A percentile compares a stretch with the other conserved stretches of the same genome.
Evolutionary conservation across 257 asterid species (phyloP).

Genomic region (Euphrasia confusa): DNA sequence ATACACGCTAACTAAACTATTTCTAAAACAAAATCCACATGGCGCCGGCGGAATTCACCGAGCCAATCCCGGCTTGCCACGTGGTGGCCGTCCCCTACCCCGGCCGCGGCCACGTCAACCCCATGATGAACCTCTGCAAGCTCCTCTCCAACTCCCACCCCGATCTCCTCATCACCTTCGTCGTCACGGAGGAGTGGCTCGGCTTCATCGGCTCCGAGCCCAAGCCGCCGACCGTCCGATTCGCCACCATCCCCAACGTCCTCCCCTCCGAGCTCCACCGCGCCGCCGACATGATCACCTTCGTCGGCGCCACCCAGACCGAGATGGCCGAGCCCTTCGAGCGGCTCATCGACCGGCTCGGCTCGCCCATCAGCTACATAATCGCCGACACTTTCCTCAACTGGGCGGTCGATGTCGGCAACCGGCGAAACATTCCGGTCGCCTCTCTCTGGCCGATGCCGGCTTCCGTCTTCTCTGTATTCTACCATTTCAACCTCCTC

Average conservation of each 20-base stretch:
- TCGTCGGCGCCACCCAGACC: conserved; percentile 50
- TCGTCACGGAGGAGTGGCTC: conserved; percentile 72
- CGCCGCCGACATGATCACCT: conserved; percentile 45
- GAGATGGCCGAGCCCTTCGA: conserved; percentile 62
- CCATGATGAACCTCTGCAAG: conserved; percentile 62
- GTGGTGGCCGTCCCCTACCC: conserved; percentile 78
- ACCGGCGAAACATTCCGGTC: conserved; percentile 61
- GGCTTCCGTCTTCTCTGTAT: conserved; percentile 44
- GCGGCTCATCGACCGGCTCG: conserved; percentile 42
- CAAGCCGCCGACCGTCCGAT: conserved; percentile 39
- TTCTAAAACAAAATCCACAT: conserved; percentile 6
- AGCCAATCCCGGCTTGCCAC: conserved; percentile 33
- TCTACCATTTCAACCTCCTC: conserved; percentile 48
- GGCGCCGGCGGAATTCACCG: conserved; percentile 24
- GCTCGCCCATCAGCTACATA: conserved; percentile 29
- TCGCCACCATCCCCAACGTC: conserved; percentile 66
- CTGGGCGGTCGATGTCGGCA: conserved; percentile 58
- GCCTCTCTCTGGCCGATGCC: conserved; percentile 83
- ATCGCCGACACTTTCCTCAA: conserved; percentile 42
- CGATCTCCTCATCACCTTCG: conserved; percentile 44
- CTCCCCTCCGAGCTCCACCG: conserved; percentile 55
- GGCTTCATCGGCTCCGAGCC: conserved; percentile 51
- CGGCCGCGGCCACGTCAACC: conserved; percentile 85
- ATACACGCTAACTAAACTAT: too few relatives aligned
- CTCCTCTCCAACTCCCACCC: conserved; percentile 30